Conservation (phyloP, 768 basidiomycete species). For the Aureoboletus auriporus region DNA sequence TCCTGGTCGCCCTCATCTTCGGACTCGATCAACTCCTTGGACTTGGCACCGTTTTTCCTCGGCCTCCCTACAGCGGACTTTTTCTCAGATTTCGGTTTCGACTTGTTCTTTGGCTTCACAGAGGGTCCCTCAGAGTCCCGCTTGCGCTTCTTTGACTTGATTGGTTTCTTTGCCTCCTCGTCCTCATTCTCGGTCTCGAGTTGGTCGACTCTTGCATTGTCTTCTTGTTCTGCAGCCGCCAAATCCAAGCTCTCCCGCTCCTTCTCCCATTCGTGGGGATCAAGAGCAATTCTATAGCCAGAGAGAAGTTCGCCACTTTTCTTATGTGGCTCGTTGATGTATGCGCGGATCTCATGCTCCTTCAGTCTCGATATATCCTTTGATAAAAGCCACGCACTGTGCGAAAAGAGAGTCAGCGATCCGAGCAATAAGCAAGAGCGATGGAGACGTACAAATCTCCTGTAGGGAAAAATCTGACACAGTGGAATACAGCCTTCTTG, state of each 20-base stretch:
- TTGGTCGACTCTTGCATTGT: slow-evolving; percentile 64
- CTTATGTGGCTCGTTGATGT: slow-evolving; percentile 74
- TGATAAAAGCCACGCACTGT: slow-evolving; percentile 78
- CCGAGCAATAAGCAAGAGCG: slow-evolving; percentile 7
- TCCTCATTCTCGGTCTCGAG: slow-evolving; percentile 51
- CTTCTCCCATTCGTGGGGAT: slow-evolving; percentile 68
- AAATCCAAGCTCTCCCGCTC: slow-evolving; percentile 34
- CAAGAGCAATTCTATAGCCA: slow-evolving; percentile 72
- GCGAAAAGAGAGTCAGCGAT: slow-evolving; percentile 8
- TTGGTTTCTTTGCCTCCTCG: slow-evolving; percentile 46
- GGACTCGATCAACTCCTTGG: slow-evolving; percentile 61
- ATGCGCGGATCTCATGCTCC: slow-evolving; percentile 78
- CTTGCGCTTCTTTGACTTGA: slow-evolving; percentile 56
- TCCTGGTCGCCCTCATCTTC: slow-evolving; percentile 55
- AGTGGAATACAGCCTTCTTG: slow-evolving; percentile 71
- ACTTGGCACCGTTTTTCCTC: slow-evolving; percentile 58
- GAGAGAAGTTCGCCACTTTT: slow-evolving; percentile 69
- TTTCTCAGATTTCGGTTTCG: slow-evolving; percentile 44
- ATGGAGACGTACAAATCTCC: slow-evolving; percentile 80
- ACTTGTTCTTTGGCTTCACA: slow-evolving; percentile 37
- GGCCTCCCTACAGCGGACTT: slow-evolving; percentile 29
- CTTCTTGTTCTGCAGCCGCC: slow-evolving; percentile 44
- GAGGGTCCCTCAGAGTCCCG: slow-evolving; percentile 51
- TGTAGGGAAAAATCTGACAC: slow-evolving; percentile 85
- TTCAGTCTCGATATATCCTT: slow-evolving; percentile 82